Evolutionary conservation across 2,329 filamentous ascomycete genomes (phyloP).

Genomic region (Akanthomyces lecanii): DNA sequence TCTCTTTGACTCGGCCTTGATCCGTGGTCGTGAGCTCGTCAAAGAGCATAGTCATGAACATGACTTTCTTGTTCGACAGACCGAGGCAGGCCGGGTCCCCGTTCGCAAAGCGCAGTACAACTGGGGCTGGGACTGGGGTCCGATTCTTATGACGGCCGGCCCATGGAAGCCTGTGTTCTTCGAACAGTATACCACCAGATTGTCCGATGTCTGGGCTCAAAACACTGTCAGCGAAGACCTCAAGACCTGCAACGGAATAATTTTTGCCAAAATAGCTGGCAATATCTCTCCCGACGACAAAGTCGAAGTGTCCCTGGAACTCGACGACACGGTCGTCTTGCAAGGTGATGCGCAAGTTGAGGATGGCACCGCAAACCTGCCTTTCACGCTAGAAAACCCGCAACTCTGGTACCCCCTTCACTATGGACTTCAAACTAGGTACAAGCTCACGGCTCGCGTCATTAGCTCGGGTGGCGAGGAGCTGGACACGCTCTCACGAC

Average conservation of each 20-base stretch:
- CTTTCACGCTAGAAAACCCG: slow-evolving; percentile 37
- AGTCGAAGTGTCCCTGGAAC: slow-evolving; percentile 27
- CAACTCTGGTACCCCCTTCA: slow-evolving; percentile 68
- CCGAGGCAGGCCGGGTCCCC: slow-evolving; percentile 27
- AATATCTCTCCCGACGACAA: slow-evolving; percentile 24
- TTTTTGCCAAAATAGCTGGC: slow-evolving; percentile 35
- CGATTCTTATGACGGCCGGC: slow-evolving; percentile 57
- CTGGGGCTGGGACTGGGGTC: slow-evolving; percentile 71
- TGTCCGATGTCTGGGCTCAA: slow-evolving; percentile 54
- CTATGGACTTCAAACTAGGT: slow-evolving; percentile 67
- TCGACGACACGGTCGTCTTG: slow-evolving; percentile 19
- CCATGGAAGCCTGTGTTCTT: slow-evolving; percentile 64
- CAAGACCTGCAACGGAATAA: slow-evolving; percentile 33
- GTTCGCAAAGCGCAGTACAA: slow-evolving; percentile 66
- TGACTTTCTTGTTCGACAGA: slow-evolving; percentile 23
- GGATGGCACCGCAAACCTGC: neutral
- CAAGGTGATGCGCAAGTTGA: slow-evolving; percentile 15
- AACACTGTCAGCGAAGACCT: slow-evolving; percentile 34
- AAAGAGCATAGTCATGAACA: slow-evolving; percentile 50
- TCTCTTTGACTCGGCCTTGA: slow-evolving; percentile 51
- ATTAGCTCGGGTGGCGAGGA: slow-evolving; percentile 31
- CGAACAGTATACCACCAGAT: slow-evolving; percentile 56
- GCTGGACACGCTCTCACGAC: slow-evolving; percentile 52
- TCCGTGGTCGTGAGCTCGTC: slow-evolving; percentile 49
- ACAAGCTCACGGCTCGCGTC: slow-evolving; percentile 57